Evolutionary conservation across 805 yeast species (phyloP).

Genomic region (Saccharomycopsis olivae): DNA sequence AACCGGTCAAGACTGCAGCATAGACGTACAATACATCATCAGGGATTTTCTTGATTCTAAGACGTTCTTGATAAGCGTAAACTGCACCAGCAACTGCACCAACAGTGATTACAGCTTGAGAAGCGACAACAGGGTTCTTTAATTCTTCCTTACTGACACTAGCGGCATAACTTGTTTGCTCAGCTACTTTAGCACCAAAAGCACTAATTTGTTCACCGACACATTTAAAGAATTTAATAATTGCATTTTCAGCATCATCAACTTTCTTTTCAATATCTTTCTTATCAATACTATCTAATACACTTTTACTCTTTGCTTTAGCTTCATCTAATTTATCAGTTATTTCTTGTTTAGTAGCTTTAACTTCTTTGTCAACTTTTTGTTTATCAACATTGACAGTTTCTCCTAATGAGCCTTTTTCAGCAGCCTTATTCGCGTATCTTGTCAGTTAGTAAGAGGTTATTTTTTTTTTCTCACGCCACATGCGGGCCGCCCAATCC

Average conservation of each 20-base stretch:
- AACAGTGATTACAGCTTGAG: conserved; percentile 40
- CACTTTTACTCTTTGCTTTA: conserved; percentile 25
- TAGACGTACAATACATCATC: conserved; percentile 39
- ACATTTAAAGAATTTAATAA: conserved; percentile 67
- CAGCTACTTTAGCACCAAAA: conserved; percentile 17
- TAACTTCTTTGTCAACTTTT: conserved; percentile 10
- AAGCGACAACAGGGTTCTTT: conserved; percentile 51
- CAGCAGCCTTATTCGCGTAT: conserved; percentile 14
- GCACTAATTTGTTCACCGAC: conserved; percentile 27
- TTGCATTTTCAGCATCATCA: conserved; percentile 57
- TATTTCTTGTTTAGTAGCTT: conserved; percentile 9
- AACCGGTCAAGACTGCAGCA: conserved; percentile 39
- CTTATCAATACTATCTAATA: conserved; percentile 25
- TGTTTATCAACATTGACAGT: conserved; percentile 8
- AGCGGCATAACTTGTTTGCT: conserved; percentile 21
- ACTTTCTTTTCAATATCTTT: conserved; percentile 24
- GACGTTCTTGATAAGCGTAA: conserved; percentile 40
- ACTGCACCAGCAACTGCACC: conserved; percentile 39
- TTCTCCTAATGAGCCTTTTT: conserved; percentile 11
- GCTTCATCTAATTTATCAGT: conserved; percentile 15
- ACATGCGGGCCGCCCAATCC: no score
- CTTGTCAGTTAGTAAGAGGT: no score
- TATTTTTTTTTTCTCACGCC: no score
- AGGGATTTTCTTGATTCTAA: conserved; percentile 36
- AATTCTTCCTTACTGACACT: conserved; percentile 30